phyloP scores from a whole-genome alignment of 2,329 filamentous ascomycete species.

The Microdochium paspali region DNA sequence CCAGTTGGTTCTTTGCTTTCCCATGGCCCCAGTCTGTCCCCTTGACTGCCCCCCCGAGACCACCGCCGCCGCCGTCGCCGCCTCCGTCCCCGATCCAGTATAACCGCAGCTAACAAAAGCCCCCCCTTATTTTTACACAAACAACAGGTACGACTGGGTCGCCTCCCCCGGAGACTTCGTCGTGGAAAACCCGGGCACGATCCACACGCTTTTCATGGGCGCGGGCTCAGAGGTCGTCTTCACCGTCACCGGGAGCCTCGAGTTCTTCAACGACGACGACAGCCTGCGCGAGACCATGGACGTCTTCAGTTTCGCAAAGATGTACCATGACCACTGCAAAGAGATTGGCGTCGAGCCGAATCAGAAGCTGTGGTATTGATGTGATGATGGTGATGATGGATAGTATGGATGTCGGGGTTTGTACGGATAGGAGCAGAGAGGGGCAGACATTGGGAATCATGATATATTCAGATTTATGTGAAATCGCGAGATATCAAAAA shows the following conservation, averaged over 20 bases:
- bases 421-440: too few species aligned
- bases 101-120: not conserved
- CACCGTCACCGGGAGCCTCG: slow-evolving; percentile 8
- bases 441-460: too few species aligned
- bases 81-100: too few species aligned
- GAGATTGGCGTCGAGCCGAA: slow-evolving; percentile 9
- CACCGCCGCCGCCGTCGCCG: too few species aligned
- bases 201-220: slow-evolving; percentile 13
- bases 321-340: slow-evolving; percentile 13
- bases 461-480: too few species aligned
- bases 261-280: slow-evolving; percentile 13
- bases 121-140: not conserved
- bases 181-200: slow-evolving; percentile 12
- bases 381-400: too few species aligned
- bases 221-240: slow-evolving; percentile 10
- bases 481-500: too few species aligned
- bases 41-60: too few species aligned
- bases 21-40: too few species aligned
- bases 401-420: too few species aligned
- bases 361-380: slow-evolving; percentile 5
- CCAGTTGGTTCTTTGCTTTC: too few species aligned
- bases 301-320: slow-evolving; percentile 11
- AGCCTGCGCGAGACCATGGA: slow-evolving; percentile 13
- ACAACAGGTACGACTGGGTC: slow-evolving; percentile 11
- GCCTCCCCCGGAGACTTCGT: slow-evolving; percentile 12